Base-by-base conservation (phyloP, 2,329 filamentous ascomycete species). In the Aspergillus melleus region DNA sequence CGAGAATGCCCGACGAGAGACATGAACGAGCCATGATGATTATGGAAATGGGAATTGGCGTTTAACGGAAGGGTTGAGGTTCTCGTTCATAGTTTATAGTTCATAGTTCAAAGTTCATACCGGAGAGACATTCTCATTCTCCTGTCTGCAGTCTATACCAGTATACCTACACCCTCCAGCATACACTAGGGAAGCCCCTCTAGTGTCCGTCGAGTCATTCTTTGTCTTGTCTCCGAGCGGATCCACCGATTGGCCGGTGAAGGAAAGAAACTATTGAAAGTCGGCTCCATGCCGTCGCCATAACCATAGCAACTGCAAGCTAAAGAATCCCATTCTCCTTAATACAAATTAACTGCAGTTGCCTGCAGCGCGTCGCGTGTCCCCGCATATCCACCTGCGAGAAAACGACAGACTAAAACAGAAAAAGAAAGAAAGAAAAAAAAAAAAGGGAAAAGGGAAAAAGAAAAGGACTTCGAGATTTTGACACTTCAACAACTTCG, bases 311-410 rank as follows among this genome's bases (percentile, higher is more conserved):
- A 58, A 58, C 56, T 53, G 26, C 44, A 47, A 11, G 19, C 44
- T 47, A 42, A 42, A 8, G 14, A 42, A n/a, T 42, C 16, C 36
- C 36, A 42, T 42, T 42, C 36, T n/a, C 36, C 16, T 42, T 42
- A 16, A 42, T 42, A 12, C 36, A 51, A 55, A 49, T 53, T 39
- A 54, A 44, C 42, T 44, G 44, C 44, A 47, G 26, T 56, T 56
- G 47, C 46, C 49, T 51, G 54, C 54, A 56, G 54, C 54, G 51
- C 55, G 55, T 64, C 62, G 62, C 65, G 64, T 64, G 64, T 64
- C 66, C 64, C 67, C 66, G 67, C 67, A 69, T 68, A 66, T 63
- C 61, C 55, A 42, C 53, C 49, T 42, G 42, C 58, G 20, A 50
- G 36, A 50, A 42, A 26, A 32, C 14, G 16, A 54, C 20, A 12